Conservation (phyloP, 257 asterid genomes). For the Solanum infundibuliforme region DNA sequence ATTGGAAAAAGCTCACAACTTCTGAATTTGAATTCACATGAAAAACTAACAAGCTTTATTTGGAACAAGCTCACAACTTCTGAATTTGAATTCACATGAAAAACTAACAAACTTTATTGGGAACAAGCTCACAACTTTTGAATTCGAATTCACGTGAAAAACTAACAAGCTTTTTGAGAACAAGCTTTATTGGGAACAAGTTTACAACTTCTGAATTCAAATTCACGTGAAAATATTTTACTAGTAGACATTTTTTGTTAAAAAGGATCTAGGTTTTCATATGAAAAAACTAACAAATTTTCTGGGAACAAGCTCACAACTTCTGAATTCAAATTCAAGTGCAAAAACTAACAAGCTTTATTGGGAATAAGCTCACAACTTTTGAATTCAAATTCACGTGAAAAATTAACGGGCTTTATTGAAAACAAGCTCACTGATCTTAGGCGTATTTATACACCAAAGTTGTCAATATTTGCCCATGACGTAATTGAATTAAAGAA, state of each 20-base stretch:
- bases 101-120: no score
- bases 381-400: background rate
- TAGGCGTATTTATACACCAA: no score
- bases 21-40: no score
- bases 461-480: no score
- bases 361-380: background rate
- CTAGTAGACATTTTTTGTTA: background rate
- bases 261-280: background rate
- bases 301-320: background rate
- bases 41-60: no score
- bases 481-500: no score
- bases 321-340: background rate
- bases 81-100: no score
- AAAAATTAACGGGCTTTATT: no score
- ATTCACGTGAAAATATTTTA: background rate
- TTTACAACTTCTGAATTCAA: background rate
- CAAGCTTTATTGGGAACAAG: background rate
- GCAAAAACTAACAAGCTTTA: background rate
- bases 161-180: background rate
- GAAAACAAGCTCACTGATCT: background rate
- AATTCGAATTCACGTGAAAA: background rate
- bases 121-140: background rate
- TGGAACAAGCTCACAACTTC: no score
- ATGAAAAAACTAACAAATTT: background rate
- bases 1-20: no score